Evolutionary conservation across 768 basidiomycete species (phyloP).

Genomic region (Collybia sp.): DNA sequence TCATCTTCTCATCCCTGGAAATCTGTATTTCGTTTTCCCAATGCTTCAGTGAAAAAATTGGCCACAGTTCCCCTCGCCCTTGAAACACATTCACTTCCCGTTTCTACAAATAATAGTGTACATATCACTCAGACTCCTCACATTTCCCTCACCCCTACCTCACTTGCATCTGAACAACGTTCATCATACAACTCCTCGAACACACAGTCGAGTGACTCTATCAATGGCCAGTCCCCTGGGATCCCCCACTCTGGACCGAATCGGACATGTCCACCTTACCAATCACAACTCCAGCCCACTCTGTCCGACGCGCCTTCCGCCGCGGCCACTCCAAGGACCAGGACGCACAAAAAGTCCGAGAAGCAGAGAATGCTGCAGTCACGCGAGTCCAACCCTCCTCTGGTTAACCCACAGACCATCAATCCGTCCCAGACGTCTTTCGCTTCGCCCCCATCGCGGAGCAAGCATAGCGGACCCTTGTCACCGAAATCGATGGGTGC

Average conservation of each 20-base stretch:
- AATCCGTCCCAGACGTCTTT: slow-evolving; percentile 44
- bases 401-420: slow-evolving; percentile 34
- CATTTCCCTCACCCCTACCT: slow-evolving; percentile 48
- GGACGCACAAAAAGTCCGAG: slow-evolving; percentile 43
- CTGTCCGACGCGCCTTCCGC: slow-evolving; percentile 36
- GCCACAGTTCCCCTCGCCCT: slow-evolving; percentile 40
- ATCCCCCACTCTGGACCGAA: slow-evolving; percentile 21
- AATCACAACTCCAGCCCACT: slow-evolving; percentile 22
- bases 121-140: slow-evolving; percentile 40
- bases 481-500: slow-evolving; percentile 68
- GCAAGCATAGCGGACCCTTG: slow-evolving; percentile 48
- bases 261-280: slow-evolving; percentile 23
- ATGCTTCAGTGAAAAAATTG: slow-evolving; percentile 58
- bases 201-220: slow-evolving; percentile 72
- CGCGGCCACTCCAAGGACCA: slow-evolving; percentile 23
- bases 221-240: slow-evolving; percentile 26
- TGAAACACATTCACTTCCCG: slow-evolving; percentile 39
- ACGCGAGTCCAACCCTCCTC: slow-evolving; percentile 20
- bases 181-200: slow-evolving; percentile 79
- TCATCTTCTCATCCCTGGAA: slow-evolving; percentile 53
- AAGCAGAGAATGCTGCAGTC: slow-evolving; percentile 28
- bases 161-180: slow-evolving; percentile 56
- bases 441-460: slow-evolving; percentile 34
- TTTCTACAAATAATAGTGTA: slow-evolving; percentile 25
- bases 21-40: slow-evolving; percentile 68